Conservation (phyloP, 805 yeast species). For the Babjeviella inositovora region DNA sequence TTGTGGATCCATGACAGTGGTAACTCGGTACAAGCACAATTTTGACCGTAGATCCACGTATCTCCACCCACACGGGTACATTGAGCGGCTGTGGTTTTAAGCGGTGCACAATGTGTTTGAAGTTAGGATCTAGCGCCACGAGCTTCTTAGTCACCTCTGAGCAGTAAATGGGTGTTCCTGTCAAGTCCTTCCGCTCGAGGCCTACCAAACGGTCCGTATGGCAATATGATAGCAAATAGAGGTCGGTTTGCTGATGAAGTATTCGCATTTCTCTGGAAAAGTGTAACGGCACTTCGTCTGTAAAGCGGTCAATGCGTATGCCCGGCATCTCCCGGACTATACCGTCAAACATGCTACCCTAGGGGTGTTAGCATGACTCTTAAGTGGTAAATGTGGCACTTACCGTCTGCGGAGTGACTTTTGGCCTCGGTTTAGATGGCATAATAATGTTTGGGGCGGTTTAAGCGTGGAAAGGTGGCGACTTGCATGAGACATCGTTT, state of each 20-base stretch:
- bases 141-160: constrained; percentile 19
- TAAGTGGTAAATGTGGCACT: too few species aligned
- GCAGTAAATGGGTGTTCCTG: constrained; percentile 27
- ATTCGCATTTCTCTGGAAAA: constrained; percentile 3
- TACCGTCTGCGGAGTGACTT: too few species aligned
- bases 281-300: constrained; percentile 8
- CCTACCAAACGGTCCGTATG: constrained; percentile 42
- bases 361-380: too few species aligned
- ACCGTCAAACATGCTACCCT: constrained; percentile 19
- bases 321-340: constrained; percentile 28
- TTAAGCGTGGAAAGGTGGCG: too few species aligned
- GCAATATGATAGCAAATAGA: constrained; percentile 28
- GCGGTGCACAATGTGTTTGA: constrained; percentile 6
- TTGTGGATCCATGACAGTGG: constrained; percentile 46
- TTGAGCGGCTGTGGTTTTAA: constrained; percentile 8
- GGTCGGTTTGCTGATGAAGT: constrained; percentile 3
- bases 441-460: too few species aligned
- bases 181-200: constrained; percentile 14
- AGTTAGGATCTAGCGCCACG: constrained; percentile 3
- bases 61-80: constrained; percentile 6
- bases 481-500: too few species aligned
- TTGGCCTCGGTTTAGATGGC: too few species aligned
- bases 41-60: constrained; percentile 6
- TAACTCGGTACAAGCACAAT: constrained; percentile 30
- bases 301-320: constrained; percentile 19